Evolutionary conservation across 768 basidiomycete species (phyloP), one percentile per base, ranked within the genome.

Genomic region (Termitomyces sp.): DNA sequence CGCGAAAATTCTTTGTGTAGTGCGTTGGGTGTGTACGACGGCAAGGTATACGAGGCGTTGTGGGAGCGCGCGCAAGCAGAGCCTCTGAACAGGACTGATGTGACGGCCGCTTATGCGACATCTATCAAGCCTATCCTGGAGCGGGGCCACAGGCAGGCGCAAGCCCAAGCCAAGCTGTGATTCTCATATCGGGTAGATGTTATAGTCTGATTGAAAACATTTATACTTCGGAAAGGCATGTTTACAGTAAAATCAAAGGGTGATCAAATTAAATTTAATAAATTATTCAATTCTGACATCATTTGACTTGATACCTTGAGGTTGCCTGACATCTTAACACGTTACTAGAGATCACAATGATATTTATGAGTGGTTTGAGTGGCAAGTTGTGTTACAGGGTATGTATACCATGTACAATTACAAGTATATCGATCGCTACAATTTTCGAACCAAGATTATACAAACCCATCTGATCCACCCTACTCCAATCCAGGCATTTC

Each of bases 21-120:
- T 66, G 82, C 84, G 0, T 69, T 89, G 21, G 88, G 88, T 1
- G 80, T 82, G 2, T 76, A 76, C 51, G 75, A 84, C 61, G 89
- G 88, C 2, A 78, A 73, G 12, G 86, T 83, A 14, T 91, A 90
- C 54, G 81, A 90, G 52, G 75, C 78, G n/a, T 66, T 90, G 11
- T 86, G 84, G 81, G 70, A 78, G 30, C 70, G 79, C 10, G 84
- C 76, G 5, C 79, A 85, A 61, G 64, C 65, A 3, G 85, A 88
- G 55, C 86, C 86, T 0, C 65, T 88, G 46, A 89, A 88, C 63
- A 66, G 70, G 57, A 70, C 67, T 0, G 77, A 79, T 34, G 73
- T 81, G 7, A 70, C 81, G 2, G 73, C 71, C n/a, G 85, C 78
- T 23, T 87, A 89, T 63, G 71, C 79, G 81, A 67, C 73, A 45